Percentiles rank a stretch among this genome's conserved stretches.
phyloP scores from a whole-genome alignment of 2,329 filamentous ascomycete genomes.

The Zarea fungicola region DNA sequence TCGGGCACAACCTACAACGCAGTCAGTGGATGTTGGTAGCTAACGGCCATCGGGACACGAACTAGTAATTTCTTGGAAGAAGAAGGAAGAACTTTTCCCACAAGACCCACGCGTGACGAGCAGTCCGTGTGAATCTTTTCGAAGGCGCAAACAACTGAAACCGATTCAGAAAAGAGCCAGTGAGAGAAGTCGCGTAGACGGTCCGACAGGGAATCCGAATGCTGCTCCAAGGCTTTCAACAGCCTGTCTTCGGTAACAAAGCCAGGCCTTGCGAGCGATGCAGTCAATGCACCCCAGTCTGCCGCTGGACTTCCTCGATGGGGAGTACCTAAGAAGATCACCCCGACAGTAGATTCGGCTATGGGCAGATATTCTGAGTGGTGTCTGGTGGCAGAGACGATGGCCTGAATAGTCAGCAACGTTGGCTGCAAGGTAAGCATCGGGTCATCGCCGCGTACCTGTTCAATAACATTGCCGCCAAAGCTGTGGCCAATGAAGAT shows the following conservation, averaged over 20 bases:
- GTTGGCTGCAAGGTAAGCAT: not conserved
- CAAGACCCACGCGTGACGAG: slow-evolving; percentile 1
- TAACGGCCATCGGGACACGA: slow-evolving; percentile 1
- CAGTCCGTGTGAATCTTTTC: slow-evolving; percentile 14
- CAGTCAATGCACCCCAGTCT: slow-evolving; percentile 7
- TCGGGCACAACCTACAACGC: slow-evolving; percentile 11
- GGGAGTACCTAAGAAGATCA: slow-evolving; percentile 14
- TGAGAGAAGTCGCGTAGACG: slow-evolving; percentile 15
- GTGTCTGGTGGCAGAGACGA: slow-evolving; percentile 11
- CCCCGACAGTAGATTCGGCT: slow-evolving; percentile 9
- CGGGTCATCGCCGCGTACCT: not conserved
- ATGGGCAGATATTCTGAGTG: slow-evolving; percentile 8
- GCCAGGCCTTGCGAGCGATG: not conserved
- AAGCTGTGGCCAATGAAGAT: slow-evolving; percentile 14
- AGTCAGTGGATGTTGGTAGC: not conserved
- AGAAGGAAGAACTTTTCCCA: slow-evolving; percentile 4
- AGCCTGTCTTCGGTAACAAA: slow-evolving; percentile 9
- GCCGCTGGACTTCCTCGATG: slow-evolving; percentile 11
- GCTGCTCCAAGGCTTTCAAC: slow-evolving; percentile 4
- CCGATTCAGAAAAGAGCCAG: slow-evolving; percentile 14
- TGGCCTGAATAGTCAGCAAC: not conserved
- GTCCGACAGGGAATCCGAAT: slow-evolving; percentile 10
- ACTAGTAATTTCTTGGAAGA: not conserved
- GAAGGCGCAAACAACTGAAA: slow-evolving; percentile 12
- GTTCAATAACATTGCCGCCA: slow-evolving; percentile 13